phyloP scores from a whole-genome alignment of 371 early-diverging fungal genomes.

The Lichtheimia corymbifera region DNA sequence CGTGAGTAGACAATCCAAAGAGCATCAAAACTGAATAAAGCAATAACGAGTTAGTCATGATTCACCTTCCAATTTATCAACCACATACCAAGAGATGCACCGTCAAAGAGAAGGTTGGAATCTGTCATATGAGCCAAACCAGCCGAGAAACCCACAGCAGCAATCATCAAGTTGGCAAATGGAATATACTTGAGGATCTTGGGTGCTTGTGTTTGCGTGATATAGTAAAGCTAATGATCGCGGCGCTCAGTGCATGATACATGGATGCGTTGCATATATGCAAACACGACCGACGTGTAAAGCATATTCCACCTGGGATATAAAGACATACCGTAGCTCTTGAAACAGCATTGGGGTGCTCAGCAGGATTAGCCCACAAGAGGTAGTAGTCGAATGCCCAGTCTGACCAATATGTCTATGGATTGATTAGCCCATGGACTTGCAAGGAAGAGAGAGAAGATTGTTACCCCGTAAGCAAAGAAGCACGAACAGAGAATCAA shows the following conservation, averaged over 20 bases:
- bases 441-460: background rate
- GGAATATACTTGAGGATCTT: conserved; percentile 50
- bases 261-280: no score
- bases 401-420: conserved; percentile 50
- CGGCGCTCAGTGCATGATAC: background rate
- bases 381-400: conserved; percentile 52
- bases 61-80: background rate
- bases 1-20: conserved; percentile 47
- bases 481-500: conserved; percentile 51
- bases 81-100: conserved; percentile 47
- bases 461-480: conserved; percentile 51
- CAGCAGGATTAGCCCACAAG: conserved; percentile 46
- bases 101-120: conserved; percentile 49
- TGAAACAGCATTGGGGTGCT: conserved; percentile 42
- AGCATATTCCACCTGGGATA: background rate
- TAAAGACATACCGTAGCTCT: conserved; percentile 35
- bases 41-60: background rate
- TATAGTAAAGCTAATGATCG: conserved; percentile 36
- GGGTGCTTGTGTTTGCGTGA: conserved; percentile 38
- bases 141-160: conserved; percentile 46
- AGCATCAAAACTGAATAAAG: conserved; percentile 36
- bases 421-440: background rate
- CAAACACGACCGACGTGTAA: background rate
- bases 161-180: conserved; percentile 45
- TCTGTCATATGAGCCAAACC: conserved; percentile 51